Percentiles rank a stretch among this genome's conserved stretches.
Evolutionary conservation across 208 protist species (phyloP).

Genomic region (Trypanosoma lewisi): DNA sequence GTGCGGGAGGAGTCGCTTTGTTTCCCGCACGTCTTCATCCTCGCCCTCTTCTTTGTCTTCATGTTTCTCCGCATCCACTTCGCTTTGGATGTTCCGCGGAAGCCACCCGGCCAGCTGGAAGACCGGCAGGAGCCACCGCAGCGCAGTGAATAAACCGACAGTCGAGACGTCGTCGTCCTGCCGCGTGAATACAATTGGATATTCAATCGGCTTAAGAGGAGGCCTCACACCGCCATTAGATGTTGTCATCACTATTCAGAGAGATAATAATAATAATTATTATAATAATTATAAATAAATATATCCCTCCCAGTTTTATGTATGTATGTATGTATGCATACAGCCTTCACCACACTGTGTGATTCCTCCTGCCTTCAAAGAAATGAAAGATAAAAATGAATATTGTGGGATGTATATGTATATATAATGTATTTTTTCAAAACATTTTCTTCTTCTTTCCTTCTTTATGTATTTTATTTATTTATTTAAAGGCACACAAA

Average conservation of each 20-base stretch:
- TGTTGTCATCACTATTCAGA: no score
- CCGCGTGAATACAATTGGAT: slow-evolving; percentile 31
- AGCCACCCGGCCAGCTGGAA: slow-evolving; percentile 59
- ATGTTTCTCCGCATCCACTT: background rate
- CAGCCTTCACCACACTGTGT: no score
- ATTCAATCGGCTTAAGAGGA: slow-evolving; percentile 27
- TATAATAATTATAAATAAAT: no score
- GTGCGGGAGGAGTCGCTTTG: slow-evolving; percentile 30
- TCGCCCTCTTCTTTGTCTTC: background rate
- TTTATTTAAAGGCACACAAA: background rate
- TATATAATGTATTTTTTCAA: no score
- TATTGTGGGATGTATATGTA: no score
- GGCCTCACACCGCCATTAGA: background rate
- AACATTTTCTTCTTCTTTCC: no score
- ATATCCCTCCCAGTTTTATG: no score
- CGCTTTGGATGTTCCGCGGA: slow-evolving; percentile 6
- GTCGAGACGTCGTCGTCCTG: slow-evolving; percentile 5
- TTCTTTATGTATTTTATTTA: background rate
- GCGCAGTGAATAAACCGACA: slow-evolving; percentile 48
- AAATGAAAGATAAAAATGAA: no score
- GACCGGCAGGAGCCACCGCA: slow-evolving; percentile 54
- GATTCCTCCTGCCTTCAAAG: no score
- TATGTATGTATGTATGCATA: no score
- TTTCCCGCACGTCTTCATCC: slow-evolving; percentile 10
- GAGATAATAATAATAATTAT: slow-evolving; percentile 6